Conservation (phyloP, 2,329 filamentous ascomycete species). For the Stagonosporopsis rhizophila region DNA sequence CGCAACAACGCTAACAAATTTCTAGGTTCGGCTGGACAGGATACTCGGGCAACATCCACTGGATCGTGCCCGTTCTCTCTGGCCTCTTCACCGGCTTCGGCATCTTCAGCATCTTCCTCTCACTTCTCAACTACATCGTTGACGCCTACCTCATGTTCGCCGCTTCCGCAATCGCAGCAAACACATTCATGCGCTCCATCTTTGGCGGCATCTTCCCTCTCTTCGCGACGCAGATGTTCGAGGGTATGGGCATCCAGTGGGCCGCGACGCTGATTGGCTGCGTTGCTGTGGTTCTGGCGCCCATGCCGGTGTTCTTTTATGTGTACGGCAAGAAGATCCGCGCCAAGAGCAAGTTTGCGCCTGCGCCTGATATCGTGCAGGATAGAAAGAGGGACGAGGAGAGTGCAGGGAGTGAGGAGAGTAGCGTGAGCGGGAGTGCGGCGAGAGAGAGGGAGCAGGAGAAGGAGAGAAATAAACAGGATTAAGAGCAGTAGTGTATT, state of each 20-base stretch:
- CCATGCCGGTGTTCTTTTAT: conserved; percentile 56
- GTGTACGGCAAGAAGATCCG: conserved; percentile 54
- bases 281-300: conserved; percentile 52
- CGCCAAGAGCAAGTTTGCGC: conserved; percentile 53
- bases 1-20: background rate
- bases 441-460: background rate
- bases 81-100: conserved; percentile 65
- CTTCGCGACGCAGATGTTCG: conserved; percentile 64
- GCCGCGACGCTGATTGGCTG: conserved; percentile 55
- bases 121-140: conserved; percentile 65
- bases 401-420: conserved; percentile 12
- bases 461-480: conserved; percentile 6
- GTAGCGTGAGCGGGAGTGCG: background rate
- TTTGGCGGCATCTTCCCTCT: conserved; percentile 61
- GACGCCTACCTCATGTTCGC: conserved; percentile 65
- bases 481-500: background rate
- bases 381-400: conserved; percentile 48
- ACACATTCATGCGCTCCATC: conserved; percentile 61
- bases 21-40: conserved; percentile 48
- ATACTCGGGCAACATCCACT: conserved; percentile 53
- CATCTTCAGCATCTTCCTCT: conserved; percentile 65
- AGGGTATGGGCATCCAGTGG: conserved; percentile 60
- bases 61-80: conserved; percentile 50
- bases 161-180: conserved; percentile 62
- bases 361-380: conserved; percentile 49